Percentiles rank a stretch among this genome's conserved stretches.
Evolutionary conservation across 768 basidiomycete species (phyloP).

Genomic region (Xerocomellus dryophilus): DNA sequence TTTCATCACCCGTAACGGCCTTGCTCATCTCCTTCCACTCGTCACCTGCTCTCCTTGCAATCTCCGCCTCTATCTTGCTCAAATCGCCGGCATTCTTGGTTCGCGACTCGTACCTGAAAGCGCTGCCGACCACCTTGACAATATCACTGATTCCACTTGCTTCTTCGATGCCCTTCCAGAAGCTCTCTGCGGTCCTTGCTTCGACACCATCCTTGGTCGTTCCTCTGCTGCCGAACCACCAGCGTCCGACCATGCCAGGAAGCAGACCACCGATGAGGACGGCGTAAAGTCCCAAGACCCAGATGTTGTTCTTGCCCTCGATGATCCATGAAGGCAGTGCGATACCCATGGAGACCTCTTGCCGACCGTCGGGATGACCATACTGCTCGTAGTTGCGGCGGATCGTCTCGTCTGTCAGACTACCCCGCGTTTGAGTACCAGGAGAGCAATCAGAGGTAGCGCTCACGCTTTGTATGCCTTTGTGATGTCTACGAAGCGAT

Average conservation of each 20-base stretch:
- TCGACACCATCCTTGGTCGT: conserved; percentile 92
- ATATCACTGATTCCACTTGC: conserved; percentile 71
- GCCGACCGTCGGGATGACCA: conserved; percentile 96
- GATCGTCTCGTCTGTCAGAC: conserved; percentile 88
- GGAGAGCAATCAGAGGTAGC: neutral
- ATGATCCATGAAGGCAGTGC: conserved; percentile 93
- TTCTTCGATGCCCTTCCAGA: conserved; percentile 87
- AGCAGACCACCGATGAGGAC: conserved; percentile 83
- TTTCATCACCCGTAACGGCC: conserved; percentile 37
- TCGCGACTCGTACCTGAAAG: conserved; percentile 57
- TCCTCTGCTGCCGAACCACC: conserved; percentile 94
- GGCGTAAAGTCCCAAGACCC: conserved; percentile 87
- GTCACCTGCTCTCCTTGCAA: conserved; percentile 46
- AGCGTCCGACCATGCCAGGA: conserved; percentile 84
- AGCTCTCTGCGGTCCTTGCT: conserved; percentile 73
- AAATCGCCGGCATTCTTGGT: conserved; percentile 38
- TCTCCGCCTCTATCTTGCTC: conserved; percentile 48
- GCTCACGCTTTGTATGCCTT: conserved; percentile 95
- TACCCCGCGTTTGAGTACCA: conserved; percentile 24
- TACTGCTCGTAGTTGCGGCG: conserved; percentile 87
- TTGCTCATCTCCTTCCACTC: conserved; percentile 54
- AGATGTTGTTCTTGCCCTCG: conserved; percentile 85
- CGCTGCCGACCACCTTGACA: conserved; percentile 64
- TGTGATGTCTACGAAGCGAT: conserved; percentile 87
- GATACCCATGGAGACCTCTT: conserved; percentile 91